Conservation (phyloP, 2,329 filamentous ascomycete genomes). For the Penicillium frequentans region DNA sequence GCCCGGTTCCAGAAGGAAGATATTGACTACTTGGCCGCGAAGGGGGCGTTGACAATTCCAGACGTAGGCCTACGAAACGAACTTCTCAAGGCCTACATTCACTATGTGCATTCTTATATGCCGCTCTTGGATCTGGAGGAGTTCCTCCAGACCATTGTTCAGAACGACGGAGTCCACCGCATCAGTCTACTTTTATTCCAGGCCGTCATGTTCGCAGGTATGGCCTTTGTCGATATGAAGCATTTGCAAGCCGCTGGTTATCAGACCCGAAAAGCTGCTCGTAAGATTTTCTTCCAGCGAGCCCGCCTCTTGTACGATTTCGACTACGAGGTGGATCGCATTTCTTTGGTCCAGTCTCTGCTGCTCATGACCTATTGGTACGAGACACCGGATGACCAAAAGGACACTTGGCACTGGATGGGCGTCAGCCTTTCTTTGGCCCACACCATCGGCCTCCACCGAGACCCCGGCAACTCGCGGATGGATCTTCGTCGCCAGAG, state of each 20-base stretch:
- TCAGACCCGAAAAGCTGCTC: constrained; percentile 72
- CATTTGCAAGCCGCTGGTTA: constrained; percentile 76
- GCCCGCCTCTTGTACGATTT: constrained; percentile 91
- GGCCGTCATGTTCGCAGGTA: constrained; percentile 90
- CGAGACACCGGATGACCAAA: constrained; percentile 93
- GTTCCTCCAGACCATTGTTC: constrained; percentile 58
- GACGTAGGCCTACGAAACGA: constrained; percentile 70
- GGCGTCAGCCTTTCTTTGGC: constrained; percentile 90
- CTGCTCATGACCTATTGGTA: constrained; percentile 97
- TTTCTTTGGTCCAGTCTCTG: constrained; percentile 83
- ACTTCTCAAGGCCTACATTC: constrained; percentile 76
- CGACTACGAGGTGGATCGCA: constrained; percentile 88
- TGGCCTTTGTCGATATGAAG: constrained; percentile 81
- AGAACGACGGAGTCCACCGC: constrained; percentile 67
- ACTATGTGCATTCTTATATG: constrained; percentile 94
- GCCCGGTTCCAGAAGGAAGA: constrained; percentile 76
- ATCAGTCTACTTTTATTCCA: constrained; percentile 88
- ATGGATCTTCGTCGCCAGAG: constrained; percentile 74
- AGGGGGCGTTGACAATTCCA: constrained; percentile 81
- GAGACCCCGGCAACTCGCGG: constrained; percentile 75
- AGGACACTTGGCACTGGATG: constrained; percentile 99
- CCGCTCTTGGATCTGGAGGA: constrained; percentile 72
- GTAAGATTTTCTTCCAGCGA: constrained; percentile 86
- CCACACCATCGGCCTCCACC: constrained; percentile 89
- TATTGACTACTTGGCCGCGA: constrained; percentile 76